phyloP scores from a whole-genome alignment of 192 early-diverging fungal species.

The Entomortierella chlamydospora region DNA sequence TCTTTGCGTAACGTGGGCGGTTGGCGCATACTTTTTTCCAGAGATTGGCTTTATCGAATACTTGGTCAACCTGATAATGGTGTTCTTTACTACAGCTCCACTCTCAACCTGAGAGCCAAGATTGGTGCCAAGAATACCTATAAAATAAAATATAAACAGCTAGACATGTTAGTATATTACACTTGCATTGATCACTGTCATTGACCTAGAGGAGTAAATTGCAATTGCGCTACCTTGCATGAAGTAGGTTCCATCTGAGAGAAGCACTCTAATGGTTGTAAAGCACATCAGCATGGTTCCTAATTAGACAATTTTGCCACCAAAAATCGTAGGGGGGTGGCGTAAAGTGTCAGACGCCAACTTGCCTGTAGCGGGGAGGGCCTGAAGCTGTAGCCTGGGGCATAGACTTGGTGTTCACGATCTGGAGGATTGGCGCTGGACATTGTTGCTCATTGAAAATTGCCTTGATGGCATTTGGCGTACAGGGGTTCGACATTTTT shows the following conservation, averaged over 20 bases:
- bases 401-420: conserved; percentile 56
- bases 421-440: conserved; percentile 52
- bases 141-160: neutral
- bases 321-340: no score
- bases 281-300: neutral
- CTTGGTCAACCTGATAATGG: conserved; percentile 62
- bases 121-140: conserved; percentile 73
- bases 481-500: conserved; percentile 27
- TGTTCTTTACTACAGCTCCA: conserved; percentile 60
- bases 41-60: conserved; percentile 61
- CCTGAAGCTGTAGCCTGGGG: conserved; percentile 10
- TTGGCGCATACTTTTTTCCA: conserved; percentile 57
- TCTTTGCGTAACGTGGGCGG: neutral
- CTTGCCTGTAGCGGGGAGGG: conserved; percentile 54
- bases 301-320: conserved; percentile 26
- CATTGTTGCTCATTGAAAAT: conserved; percentile 50
- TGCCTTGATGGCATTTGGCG: conserved; percentile 51
- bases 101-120: conserved; percentile 61
- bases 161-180: no score
- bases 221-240: conserved; percentile 67
- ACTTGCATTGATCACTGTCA: neutral
- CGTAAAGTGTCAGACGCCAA: no score
- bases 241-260: conserved; percentile 73
- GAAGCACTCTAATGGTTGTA: conserved; percentile 58
- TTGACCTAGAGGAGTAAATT: neutral